Conservation (phyloP, 2,329 filamentous ascomycete genomes). For the Macrophomina phaseolina region DNA sequence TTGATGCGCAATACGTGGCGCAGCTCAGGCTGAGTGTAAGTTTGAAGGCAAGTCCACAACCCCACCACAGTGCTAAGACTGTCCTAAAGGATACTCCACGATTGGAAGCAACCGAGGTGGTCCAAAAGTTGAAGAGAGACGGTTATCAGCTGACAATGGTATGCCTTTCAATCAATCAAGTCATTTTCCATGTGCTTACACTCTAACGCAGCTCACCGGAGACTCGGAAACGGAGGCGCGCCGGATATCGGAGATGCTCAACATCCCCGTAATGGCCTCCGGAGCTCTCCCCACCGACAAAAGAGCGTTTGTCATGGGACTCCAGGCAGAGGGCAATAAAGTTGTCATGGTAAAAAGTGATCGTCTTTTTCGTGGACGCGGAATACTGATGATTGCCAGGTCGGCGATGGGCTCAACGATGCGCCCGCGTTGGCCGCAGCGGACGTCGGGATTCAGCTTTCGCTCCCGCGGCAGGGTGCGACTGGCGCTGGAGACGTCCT, state of each 20-base stretch:
- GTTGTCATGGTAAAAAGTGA: not conserved
- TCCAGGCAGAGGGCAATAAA: not conserved
- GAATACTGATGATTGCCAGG: conserved; percentile 43
- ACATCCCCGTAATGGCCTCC: not conserved
- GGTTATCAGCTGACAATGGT: not conserved
- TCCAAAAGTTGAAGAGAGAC: not conserved
- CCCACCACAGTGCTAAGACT: too few relatives aligned
- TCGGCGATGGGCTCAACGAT: conserved; percentile 87
- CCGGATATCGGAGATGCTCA: not conserved
- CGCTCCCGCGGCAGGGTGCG: not conserved
- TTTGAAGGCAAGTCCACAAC: too few relatives aligned
- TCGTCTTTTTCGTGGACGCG: not conserved
- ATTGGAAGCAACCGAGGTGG: not conserved
- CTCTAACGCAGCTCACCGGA: not conserved
- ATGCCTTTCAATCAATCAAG: not conserved
- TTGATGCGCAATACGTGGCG: not conserved
- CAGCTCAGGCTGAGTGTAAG: not conserved
- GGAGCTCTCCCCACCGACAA: not conserved
- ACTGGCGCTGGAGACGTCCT: not conserved
- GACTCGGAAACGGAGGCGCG: not conserved
- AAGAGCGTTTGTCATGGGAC: not conserved
- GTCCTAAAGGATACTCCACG: not conserved
- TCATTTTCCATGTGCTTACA: not conserved
- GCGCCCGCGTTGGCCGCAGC: conserved; percentile 79
- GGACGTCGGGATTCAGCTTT: conserved; percentile 71